phyloP scores from a whole-genome alignment of 2,329 filamentous ascomycete species.

The Pseudohalonectria lignicola region DNA sequence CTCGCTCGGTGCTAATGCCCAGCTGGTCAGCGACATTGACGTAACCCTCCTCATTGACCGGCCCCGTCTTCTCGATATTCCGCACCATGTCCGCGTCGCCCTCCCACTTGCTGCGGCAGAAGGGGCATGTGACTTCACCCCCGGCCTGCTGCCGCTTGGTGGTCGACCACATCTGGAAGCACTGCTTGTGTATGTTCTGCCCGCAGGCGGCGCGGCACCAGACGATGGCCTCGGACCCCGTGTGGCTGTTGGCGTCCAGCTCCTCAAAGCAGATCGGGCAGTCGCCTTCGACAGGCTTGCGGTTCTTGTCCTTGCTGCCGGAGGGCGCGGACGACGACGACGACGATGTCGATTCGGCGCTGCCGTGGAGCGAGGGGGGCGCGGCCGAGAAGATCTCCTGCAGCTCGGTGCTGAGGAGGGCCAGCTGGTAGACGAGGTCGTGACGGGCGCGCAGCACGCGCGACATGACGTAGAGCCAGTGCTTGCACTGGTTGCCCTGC shows the following conservation, averaged over 20 bases:
- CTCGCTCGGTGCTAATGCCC: constrained; percentile 42
- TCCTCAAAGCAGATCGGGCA: constrained; percentile 47
- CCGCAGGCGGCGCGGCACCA: constrained; percentile 41
- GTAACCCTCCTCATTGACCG: constrained; percentile 40
- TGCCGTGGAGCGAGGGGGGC: constrained; percentile 32
- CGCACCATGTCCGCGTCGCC: constrained; percentile 31
- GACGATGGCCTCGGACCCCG: constrained; percentile 17
- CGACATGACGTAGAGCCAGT: constrained; percentile 50
- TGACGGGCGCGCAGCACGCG: constrained; percentile 46
- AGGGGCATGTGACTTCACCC: constrained; percentile 42
- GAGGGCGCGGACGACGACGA: constrained; percentile 4
- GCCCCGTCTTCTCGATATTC: constrained; percentile 29
- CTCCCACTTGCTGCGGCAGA: constrained; percentile 48
- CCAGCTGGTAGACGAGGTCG: constrained; percentile 49
- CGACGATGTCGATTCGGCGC: neutral
- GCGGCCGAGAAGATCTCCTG: constrained; percentile 43
- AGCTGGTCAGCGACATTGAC: constrained; percentile 50
- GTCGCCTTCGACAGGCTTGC: constrained; percentile 39
- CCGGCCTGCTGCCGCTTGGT: constrained; percentile 27
- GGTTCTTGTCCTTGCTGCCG: constrained; percentile 25
- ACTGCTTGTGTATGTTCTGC: constrained; percentile 42
- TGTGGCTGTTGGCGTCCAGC: constrained; percentile 22
- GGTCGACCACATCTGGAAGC: constrained; percentile 42
- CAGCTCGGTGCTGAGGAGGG: constrained; percentile 48
- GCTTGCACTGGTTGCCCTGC: constrained; percentile 52